phyloP scores from a whole-genome alignment of 176 grass and related monocot genomes.

The Musa troglodytarum region DNA sequence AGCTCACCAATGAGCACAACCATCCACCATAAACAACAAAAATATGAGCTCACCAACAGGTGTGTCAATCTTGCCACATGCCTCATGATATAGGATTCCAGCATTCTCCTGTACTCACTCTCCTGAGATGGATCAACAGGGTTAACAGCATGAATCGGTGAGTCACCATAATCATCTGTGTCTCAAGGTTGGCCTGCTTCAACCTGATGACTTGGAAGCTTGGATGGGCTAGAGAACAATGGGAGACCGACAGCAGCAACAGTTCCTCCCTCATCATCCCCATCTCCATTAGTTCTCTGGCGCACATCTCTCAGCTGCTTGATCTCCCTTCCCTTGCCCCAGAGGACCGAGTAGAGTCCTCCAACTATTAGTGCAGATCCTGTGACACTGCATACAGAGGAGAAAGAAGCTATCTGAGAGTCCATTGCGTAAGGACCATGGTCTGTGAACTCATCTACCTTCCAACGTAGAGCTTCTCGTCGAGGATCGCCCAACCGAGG shows the following conservation, averaged over 20 bases:
- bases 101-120: too few relatives aligned
- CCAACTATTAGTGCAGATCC: constrained; percentile 33
- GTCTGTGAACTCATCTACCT: constrained; percentile 10
- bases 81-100: too few relatives aligned
- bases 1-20: too few relatives aligned
- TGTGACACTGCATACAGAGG: constrained; percentile 18
- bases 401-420: neutral
- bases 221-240: neutral
- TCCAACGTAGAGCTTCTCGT: constrained; percentile 26
- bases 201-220: neutral
- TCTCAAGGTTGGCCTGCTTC: too few relatives aligned
- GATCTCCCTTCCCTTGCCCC: constrained; percentile 41
- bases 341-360: constrained; percentile 42
- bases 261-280: neutral
- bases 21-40: too few relatives aligned
- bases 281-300: neutral
- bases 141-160: too few relatives aligned
- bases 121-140: too few relatives aligned
- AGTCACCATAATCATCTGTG: too few relatives aligned
- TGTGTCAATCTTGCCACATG: too few relatives aligned
- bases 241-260: neutral
- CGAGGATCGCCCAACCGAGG: constrained; percentile 22
- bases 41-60: too few relatives aligned
- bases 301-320: neutral
- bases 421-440: neutral